Evolutionary conservation across 1,284 basidiomycete genomes (phyloP).

Genomic region (Ustilago sp.): DNA sequence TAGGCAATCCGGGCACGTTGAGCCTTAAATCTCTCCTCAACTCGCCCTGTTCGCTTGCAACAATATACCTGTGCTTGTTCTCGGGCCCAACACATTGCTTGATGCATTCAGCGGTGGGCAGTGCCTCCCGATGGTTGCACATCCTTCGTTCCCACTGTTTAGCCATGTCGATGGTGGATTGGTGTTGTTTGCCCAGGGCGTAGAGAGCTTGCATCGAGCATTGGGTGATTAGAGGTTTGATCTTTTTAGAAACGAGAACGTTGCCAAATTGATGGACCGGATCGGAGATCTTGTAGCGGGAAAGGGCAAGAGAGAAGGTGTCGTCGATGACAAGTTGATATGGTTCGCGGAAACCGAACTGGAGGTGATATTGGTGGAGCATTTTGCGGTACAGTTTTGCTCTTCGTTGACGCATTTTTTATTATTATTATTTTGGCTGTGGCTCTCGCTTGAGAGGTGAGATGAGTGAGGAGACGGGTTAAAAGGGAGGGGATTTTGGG

Average conservation of each 20-base stretch:
- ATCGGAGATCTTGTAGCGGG: conserved; percentile 53
- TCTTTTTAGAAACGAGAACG: conserved; percentile 53
- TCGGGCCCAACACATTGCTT: conserved; percentile 69
- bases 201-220: conserved; percentile 68
- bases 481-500: no score
- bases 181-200: conserved; percentile 40
- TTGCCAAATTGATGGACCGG: conserved; percentile 51
- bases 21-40: conserved; percentile 50
- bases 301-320: conserved; percentile 57
- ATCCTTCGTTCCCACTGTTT: conserved; percentile 91
- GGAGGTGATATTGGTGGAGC: conserved; percentile 62
- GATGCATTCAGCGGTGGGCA: conserved; percentile 86
- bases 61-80: conserved; percentile 67
- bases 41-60: conserved; percentile 49
- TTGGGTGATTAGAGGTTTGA: conserved; percentile 68
- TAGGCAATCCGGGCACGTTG: conserved; percentile 53
- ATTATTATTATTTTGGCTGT: conserved; percentile 1
- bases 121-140: conserved; percentile 89
- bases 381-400: conserved; percentile 66
- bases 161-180: conserved; percentile 78
- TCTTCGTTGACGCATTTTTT: conserved; percentile 64
- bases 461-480: neutral
- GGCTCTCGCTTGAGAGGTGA: neutral
- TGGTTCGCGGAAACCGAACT: conserved; percentile 66
- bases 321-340: conserved; percentile 67